Percentiles rank a stretch among this genome's conserved stretches.
These are phyloP conservation scores for Pseudocercospora fijiensis DNA, from an alignment of 2,329 filamentous ascomycete species.

Conservation along the genomic window DNA sequence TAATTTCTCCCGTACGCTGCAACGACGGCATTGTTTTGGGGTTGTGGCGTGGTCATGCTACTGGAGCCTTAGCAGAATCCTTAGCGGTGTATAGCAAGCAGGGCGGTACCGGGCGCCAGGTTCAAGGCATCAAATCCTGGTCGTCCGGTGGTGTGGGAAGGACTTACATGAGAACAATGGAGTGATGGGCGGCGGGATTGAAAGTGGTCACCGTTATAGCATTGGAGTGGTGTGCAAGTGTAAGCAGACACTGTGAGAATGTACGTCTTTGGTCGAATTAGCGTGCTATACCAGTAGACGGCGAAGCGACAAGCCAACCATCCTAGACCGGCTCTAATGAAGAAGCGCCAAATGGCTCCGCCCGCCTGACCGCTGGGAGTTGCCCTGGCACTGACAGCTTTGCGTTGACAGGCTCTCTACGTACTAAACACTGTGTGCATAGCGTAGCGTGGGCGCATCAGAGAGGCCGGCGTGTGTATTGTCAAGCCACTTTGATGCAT, in stretches of 20 bases:
- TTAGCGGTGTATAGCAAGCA: neutral
- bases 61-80: conserved; percentile 1
- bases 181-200: neutral
- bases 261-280: conserved; percentile 11
- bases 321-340: conserved; percentile 16
- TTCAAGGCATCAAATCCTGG: conserved; percentile 5
- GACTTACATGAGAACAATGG: neutral
- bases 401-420: conserved; percentile 19
- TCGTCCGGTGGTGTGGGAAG: conserved; percentile 1
- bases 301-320: conserved; percentile 17
- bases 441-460: conserved; percentile 23
- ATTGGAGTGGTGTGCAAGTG: neutral
- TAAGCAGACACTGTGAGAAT: neutral
- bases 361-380: conserved; percentile 23
- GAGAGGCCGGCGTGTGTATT: conserved; percentile 17
- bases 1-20: conserved; percentile 29
- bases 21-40: conserved; percentile 27
- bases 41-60: conserved; percentile 19
- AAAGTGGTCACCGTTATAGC: neutral
- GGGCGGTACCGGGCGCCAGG: conserved; percentile 4
- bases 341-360: conserved; percentile 21
- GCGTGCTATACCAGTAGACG: conserved; percentile 17
- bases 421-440: conserved; percentile 21
- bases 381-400: conserved; percentile 22
- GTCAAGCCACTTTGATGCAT: conserved; percentile 16